Percentiles rank a stretch among this genome's conserved stretches.
These are phyloP conservation scores for Talaromyces verruculosus DNA, from an alignment of 2,329 filamentous ascomycete genomes.

Conservation along the genomic window DNA sequence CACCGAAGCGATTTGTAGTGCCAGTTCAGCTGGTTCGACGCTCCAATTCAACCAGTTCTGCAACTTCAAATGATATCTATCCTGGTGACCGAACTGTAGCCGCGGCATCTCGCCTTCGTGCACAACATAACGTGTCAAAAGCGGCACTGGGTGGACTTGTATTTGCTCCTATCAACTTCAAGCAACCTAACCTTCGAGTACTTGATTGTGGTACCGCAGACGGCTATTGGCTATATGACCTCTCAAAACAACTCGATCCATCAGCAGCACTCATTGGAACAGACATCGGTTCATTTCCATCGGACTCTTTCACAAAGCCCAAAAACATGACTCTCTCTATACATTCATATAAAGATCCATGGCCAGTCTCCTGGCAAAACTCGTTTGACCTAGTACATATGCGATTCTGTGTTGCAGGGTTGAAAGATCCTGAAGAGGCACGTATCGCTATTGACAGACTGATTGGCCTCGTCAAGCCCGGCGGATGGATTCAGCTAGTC, in stretches of 20 bases:
- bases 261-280: slow-evolving; percentile 13
- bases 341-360: slow-evolving; percentile 12
- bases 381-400: slow-evolving; percentile 17
- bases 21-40: slow-evolving; percentile 3
- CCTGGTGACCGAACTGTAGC: slow-evolving; percentile 10
- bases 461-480: slow-evolving; percentile 22
- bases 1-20: slow-evolving; percentile 8
- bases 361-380: slow-evolving; percentile 13
- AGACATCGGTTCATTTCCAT: slow-evolving; percentile 17
- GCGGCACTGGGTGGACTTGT: slow-evolving; percentile 12
- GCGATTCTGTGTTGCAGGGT: slow-evolving; percentile 14
- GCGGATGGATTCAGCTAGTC: slow-evolving; percentile 39
- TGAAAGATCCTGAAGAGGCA: slow-evolving; percentile 7
- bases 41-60: not conserved
- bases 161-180: slow-evolving; percentile 6
- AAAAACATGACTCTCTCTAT: slow-evolving; percentile 1
- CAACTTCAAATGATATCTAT: slow-evolving; percentile 1
- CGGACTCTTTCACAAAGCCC: slow-evolving; percentile 13
- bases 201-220: slow-evolving; percentile 18
- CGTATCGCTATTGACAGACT: slow-evolving; percentile 12
- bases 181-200: not conserved
- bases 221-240: slow-evolving; percentile 17
- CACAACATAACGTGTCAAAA: slow-evolving; percentile 16
- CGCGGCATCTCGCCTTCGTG: slow-evolving; percentile 14
- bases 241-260: slow-evolving; percentile 11